Evolutionary conservation across 2,329 filamentous ascomycete genomes (phyloP).

Genomic region (Neurospora sp.): DNA sequence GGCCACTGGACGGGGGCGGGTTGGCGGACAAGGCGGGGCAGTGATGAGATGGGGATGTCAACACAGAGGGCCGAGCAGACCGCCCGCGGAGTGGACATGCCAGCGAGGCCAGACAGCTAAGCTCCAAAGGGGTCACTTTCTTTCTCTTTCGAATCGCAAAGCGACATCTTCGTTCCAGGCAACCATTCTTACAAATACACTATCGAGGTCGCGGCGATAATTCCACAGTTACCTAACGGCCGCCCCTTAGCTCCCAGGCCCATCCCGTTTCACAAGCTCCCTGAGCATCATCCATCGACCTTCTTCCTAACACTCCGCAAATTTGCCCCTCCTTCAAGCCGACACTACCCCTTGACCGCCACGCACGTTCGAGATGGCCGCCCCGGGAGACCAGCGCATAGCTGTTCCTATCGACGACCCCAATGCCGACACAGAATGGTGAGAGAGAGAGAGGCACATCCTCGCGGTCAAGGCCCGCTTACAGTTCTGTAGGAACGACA

Average conservation of each 20-base stretch:
- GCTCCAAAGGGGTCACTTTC: not conserved
- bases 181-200: not conserved
- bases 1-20: not conserved
- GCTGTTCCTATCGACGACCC: slow-evolving; percentile 86
- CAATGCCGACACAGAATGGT: slow-evolving; percentile 98
- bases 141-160: not conserved
- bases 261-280: not conserved
- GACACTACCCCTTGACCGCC: not conserved
- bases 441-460: slow-evolving; percentile 13
- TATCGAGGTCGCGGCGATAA: not conserved
- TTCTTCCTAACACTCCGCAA: not conserved
- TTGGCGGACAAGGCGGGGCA: not conserved
- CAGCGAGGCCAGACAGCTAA: not conserved
- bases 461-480: not conserved
- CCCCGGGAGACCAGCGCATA: slow-evolving; percentile 53
- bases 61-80: not conserved
- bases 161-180: not conserved
- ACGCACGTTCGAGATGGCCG: slow-evolving; percentile 38
- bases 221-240: not conserved
- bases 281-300: not conserved
- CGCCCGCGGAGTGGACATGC: not conserved
- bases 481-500: slow-evolving; percentile 69
- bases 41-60: not conserved
- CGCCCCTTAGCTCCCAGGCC: not conserved
- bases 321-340: not conserved